Conservation (phyloP, 371 early-diverging fungal genomes). For the Phascolomyces articulosus region DNA sequence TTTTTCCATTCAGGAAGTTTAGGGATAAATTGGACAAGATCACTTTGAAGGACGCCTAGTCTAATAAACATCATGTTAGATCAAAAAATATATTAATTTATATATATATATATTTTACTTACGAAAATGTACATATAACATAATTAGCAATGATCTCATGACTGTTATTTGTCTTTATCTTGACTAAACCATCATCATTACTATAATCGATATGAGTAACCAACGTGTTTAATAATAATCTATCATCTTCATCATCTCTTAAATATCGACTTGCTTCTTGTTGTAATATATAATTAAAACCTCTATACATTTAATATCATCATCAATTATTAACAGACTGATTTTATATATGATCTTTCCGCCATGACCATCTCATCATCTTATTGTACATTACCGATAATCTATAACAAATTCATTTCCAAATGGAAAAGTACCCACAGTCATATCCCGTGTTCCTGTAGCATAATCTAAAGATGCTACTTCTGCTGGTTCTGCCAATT, state of each 20-base stretch:
- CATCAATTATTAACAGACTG: too few species aligned
- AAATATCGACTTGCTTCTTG: constrained; percentile 33
- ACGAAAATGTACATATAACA: constrained; percentile 56
- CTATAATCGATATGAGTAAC: constrained; percentile 37
- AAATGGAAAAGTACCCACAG: constrained; percentile 33
- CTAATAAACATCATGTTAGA: constrained; percentile 19
- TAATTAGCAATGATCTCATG: constrained; percentile 40
- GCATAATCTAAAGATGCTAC: constrained; percentile 48
- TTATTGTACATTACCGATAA: constrained; percentile 22
- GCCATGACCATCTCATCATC: too few species aligned
- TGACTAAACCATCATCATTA: constrained; percentile 20
- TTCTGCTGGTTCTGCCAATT: constrained; percentile 50
- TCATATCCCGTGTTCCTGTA: constrained; percentile 35
- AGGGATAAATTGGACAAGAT: constrained; percentile 35
- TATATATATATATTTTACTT: too few species aligned
- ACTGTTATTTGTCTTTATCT: constrained; percentile 29
- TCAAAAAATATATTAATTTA: too few species aligned
- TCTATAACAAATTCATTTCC: constrained; percentile 53
- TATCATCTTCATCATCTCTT: constrained; percentile 20
- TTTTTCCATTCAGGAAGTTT: constrained; percentile 52
- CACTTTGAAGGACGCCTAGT: constrained; percentile 48
- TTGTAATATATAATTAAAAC: constrained; percentile 43
- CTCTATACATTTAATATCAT: constrained; percentile 25
- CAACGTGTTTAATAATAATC: constrained; percentile 35
- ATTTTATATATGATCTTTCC: too few species aligned